Evolutionary conservation across 1,284 basidiomycete genomes (phyloP).

Genomic region (Athelia sp.): DNA sequence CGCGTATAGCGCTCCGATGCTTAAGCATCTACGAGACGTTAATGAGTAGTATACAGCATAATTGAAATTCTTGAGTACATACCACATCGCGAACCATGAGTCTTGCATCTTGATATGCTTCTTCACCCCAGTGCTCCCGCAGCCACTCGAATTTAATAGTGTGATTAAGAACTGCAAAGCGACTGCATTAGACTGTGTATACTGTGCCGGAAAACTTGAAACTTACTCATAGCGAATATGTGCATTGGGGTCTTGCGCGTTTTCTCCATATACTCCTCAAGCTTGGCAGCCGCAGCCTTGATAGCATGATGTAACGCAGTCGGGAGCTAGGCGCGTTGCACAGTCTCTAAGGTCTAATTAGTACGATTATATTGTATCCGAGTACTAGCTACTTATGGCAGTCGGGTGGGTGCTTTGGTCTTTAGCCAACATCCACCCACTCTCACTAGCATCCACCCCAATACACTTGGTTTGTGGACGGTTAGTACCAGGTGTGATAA

Average conservation of each 20-base stretch:
- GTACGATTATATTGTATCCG: too few relatives aligned
- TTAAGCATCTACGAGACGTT: constrained; percentile 1
- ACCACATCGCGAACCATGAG: constrained; percentile 9
- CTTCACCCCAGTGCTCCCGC: constrained; percentile 11
- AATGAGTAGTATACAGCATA: neutral
- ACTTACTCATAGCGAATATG: constrained; percentile 28
- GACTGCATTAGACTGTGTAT: neutral
- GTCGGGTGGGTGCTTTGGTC: too few relatives aligned
- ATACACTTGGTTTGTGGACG: too few relatives aligned
- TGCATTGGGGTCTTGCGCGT: constrained; percentile 23
- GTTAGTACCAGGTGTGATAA: too few relatives aligned
- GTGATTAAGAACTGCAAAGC: constrained; percentile 18
- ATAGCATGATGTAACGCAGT: too few relatives aligned
- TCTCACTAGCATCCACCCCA: too few relatives aligned
- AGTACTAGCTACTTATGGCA: too few relatives aligned
- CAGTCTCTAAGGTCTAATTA: too few relatives aligned
- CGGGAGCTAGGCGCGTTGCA: too few relatives aligned
- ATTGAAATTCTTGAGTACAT: neutral
- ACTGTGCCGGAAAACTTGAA: constrained; percentile 1
- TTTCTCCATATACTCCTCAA: constrained; percentile 23
- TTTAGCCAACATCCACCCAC: too few relatives aligned
- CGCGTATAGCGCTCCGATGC: neutral
- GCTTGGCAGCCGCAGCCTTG: constrained; percentile 17
- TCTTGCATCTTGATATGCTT: constrained; percentile 8
- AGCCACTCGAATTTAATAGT: constrained; percentile 18